These are phyloP conservation scores for Coemansia sp. DNA, from an alignment of 192 early-diverging fungal genomes.

Conservation along the genomic window DNA sequence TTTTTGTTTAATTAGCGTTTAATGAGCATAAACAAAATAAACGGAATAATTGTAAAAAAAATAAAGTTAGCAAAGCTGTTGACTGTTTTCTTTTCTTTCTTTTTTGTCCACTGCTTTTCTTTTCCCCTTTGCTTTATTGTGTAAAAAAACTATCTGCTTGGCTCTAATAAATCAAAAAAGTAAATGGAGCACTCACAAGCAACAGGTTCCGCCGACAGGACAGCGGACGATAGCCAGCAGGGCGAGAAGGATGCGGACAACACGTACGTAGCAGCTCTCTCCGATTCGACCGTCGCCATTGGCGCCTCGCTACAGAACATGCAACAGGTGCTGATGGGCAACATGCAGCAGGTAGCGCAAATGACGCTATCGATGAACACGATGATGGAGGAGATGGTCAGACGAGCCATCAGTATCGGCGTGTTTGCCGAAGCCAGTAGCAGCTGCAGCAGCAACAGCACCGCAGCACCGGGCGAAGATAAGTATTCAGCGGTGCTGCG, in stretches of 20 bases:
- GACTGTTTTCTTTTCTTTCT: neutral
- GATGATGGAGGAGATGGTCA: slow-evolving; percentile 56
- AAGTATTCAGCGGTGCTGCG: neutral
- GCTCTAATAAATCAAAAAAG: neutral
- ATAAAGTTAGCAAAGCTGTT: neutral
- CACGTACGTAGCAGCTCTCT: slow-evolving; percentile 7
- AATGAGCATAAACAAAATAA: neutral
- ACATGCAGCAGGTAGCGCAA: slow-evolving; percentile 52
- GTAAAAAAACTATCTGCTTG: too few species aligned
- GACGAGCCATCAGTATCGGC: slow-evolving; percentile 31
- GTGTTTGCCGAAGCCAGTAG: slow-evolving; percentile 22
- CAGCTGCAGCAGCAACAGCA: neutral
- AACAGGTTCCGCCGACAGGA: neutral
- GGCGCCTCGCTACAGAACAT: slow-evolving; percentile 45
- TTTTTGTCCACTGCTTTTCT: neutral
- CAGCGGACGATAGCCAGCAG: neutral
- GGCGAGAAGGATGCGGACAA: neutral
- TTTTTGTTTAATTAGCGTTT: neutral
- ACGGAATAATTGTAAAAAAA: neutral
- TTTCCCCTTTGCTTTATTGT: too few species aligned
- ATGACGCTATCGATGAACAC: slow-evolving; percentile 53
- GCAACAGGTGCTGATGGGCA: slow-evolving; percentile 41
- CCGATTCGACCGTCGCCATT: slow-evolving; percentile 36
- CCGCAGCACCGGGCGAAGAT: neutral
- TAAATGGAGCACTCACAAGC: neutral